These are phyloP conservation scores for Solanum clarkiae DNA, from an alignment of 257 asterid genomes.

Conservation along the genomic window DNA sequence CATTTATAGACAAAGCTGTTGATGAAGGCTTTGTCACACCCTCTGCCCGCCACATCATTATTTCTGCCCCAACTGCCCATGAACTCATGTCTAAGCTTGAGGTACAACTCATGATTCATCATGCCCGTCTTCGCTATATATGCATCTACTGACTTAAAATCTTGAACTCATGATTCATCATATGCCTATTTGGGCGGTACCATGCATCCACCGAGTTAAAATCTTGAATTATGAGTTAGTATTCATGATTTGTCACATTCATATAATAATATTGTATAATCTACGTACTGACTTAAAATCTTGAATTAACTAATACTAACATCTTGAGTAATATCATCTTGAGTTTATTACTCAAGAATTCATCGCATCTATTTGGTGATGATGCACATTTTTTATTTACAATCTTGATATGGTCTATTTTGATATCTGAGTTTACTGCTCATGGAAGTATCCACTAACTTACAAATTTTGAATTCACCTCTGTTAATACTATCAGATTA, in stretches of 20 bases:
- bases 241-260: neutral
- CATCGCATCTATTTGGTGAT: neutral
- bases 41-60: conserved; percentile 89
- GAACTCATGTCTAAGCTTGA: conserved; percentile 86
- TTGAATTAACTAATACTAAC: neutral
- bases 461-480: neutral
- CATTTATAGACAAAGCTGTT: conserved; percentile 91
- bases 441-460: neutral
- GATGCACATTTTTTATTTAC: too few species aligned
- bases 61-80: conserved; percentile 87
- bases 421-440: too few species aligned
- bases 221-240: neutral
- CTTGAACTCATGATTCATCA: neutral
- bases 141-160: neutral
- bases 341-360: neutral
- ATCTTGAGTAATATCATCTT: accelerated
- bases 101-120: conserved; percentile 25
- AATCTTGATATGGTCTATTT: too few species aligned
- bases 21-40: conserved; percentile 82
- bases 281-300: neutral
- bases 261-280: neutral
- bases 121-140: neutral
- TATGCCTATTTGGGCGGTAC: neutral
- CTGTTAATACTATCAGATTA: too few species aligned
- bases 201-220: neutral